Conservation (phyloP, 192 early-diverging fungal genomes). For the Linnemannia schmuckeri region DNA sequence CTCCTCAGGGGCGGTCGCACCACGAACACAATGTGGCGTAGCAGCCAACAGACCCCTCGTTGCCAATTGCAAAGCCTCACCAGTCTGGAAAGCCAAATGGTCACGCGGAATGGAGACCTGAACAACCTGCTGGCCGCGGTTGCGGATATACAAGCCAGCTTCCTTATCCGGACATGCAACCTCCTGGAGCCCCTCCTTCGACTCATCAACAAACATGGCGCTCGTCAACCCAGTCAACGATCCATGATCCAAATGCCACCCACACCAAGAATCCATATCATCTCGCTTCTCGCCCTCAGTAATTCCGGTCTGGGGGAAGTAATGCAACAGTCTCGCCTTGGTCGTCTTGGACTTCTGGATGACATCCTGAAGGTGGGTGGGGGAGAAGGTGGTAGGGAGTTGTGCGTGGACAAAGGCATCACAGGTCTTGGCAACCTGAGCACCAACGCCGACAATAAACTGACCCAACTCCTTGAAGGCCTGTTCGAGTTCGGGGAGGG, state of each 20-base stretch:
- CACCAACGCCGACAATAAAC: conserved; percentile 69
- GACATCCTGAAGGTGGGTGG: conserved; percentile 64
- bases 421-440: conserved; percentile 66
- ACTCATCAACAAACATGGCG: conserved; percentile 72
- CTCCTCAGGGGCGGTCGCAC: conserved; percentile 52
- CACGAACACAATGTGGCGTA: conserved; percentile 77
- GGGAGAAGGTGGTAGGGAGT: conserved; percentile 56
- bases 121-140: conserved; percentile 59
- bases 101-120: conserved; percentile 70
- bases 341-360: conserved; percentile 64
- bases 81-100: conserved; percentile 77
- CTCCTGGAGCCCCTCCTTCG: conserved; percentile 47
- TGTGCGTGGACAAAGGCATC: conserved; percentile 67
- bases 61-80: conserved; percentile 71
- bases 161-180: conserved; percentile 55
- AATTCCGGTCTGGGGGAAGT: conserved; percentile 65
- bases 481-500: conserved; percentile 64
- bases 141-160: conserved; percentile 73
- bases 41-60: conserved; percentile 66
- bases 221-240: conserved; percentile 73
- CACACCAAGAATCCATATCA: conserved; percentile 76
- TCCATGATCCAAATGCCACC: conserved; percentile 77
- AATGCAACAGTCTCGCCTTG: conserved; percentile 78
- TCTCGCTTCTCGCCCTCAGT: conserved; percentile 33
- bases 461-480: conserved; percentile 71